phyloP scores from a whole-genome alignment of 345 rosid genomes.

The Xanthoceras sorbifolium region DNA sequence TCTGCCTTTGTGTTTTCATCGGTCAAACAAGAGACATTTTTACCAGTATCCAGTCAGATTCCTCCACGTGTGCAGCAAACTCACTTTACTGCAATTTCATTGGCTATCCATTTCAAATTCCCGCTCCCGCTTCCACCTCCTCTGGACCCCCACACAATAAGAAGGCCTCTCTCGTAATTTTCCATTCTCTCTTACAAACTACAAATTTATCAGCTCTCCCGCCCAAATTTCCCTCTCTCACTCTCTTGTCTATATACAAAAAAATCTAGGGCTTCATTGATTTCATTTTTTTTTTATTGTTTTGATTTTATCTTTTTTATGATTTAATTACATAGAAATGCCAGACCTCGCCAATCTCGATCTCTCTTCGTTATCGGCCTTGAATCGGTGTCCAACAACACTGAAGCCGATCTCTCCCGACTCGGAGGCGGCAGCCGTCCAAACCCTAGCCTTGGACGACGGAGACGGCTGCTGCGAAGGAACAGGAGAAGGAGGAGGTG shows the following conservation, averaged over 20 bases:
- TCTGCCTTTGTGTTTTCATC: neutral
- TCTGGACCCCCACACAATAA: neutral
- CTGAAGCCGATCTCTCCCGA: neutral
- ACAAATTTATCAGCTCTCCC: slow-evolving; percentile 33
- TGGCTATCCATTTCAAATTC: neutral
- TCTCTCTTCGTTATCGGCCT: slow-evolving; percentile 38
- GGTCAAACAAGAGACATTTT: neutral
- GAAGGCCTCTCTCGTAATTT: neutral
- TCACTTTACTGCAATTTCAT: neutral
- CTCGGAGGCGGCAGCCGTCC: slow-evolving; percentile 26
- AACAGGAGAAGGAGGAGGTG: neutral
- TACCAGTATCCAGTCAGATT: neutral
- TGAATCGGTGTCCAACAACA: slow-evolving; percentile 41
- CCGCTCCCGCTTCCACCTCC: neutral
- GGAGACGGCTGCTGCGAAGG: neutral
- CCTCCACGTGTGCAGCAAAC: neutral
- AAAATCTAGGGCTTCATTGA: slow-evolving; percentile 16
- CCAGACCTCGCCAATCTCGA: slow-evolving; percentile 60
- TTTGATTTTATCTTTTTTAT: neutral
- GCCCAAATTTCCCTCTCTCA: slow-evolving; percentile 25
- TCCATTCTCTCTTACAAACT: neutral
- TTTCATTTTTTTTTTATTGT: neutral
- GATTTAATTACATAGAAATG: slow-evolving; percentile 37
- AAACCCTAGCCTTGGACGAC: slow-evolving; percentile 22
- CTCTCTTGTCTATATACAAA: slow-evolving; percentile 1